Percentiles rank a stretch among this genome's conserved stretches.
phyloP scores from a whole-genome alignment of 345 rosid species.

The Moricandia arvensis region DNA sequence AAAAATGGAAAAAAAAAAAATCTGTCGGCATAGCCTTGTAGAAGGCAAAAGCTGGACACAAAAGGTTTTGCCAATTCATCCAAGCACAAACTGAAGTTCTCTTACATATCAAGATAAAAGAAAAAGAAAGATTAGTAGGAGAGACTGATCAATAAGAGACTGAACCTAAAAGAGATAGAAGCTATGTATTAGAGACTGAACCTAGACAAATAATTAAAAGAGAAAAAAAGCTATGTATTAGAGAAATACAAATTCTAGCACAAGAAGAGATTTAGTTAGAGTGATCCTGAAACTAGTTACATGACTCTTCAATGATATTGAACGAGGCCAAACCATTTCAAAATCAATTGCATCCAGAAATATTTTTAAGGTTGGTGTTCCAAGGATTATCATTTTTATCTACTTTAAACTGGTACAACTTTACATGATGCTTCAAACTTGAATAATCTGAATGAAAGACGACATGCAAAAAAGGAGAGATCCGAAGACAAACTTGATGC shows the following conservation, averaged over 20 bases:
- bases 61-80: neutral
- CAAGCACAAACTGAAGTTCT: neutral
- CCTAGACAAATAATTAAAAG: constrained; percentile 4
- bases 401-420: neutral
- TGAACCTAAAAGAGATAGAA: neutral
- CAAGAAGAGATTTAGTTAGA: neutral
- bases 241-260: constrained; percentile 7
- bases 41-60: neutral
- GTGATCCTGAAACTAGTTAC: neutral
- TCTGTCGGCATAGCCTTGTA: neutral
- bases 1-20: neutral
- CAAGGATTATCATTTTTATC: constrained; percentile 1
- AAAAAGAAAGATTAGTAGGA: constrained; percentile 2
- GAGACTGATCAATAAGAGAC: neutral
- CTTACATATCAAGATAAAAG: constrained; percentile 8
- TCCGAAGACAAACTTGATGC: neutral
- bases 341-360: constrained; percentile 17
- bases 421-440: no score
- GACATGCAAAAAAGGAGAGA: no score
- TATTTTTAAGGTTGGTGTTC: neutral
- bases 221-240: constrained; percentile 1
- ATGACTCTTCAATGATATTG: constrained; percentile 20
- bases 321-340: neutral
- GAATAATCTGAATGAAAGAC: no score
- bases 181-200: neutral